Conservation (phyloP, 345 rosid species). For the Populus ilicifolia region DNA sequence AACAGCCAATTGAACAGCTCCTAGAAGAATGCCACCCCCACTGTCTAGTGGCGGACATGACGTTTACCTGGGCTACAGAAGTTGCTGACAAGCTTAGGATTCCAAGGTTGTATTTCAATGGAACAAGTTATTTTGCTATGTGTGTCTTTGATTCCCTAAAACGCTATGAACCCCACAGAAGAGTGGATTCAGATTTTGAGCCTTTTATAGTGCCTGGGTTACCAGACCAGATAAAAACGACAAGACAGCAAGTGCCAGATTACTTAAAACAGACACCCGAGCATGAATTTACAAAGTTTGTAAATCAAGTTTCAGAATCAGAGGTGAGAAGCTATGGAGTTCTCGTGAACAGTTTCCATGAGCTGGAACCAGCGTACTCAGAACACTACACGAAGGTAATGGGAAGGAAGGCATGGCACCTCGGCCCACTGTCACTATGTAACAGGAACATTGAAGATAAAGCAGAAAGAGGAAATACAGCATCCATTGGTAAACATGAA, state of each 20-base stretch:
- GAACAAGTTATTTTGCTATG: background rate
- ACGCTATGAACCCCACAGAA: background rate
- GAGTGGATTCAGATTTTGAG: constrained; percentile 1
- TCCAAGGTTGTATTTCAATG: constrained; percentile 9
- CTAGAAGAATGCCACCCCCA: constrained; percentile 8
- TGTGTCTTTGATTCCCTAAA: background rate
- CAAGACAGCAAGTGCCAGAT: constrained; percentile 3
- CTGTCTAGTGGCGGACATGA: constrained; percentile 14
- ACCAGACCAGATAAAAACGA: constrained; percentile 1
- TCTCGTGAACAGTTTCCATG: constrained; percentile 5
- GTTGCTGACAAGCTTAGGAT: constrained; percentile 8
- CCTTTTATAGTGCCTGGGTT: constrained; percentile 4
- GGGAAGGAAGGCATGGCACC: constrained; percentile 8
- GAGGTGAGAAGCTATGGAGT: background rate
- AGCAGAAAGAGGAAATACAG: background rate
- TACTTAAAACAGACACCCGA: background rate
- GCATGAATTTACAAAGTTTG: background rate
- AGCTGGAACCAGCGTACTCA: constrained; percentile 9
- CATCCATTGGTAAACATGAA: background rate
- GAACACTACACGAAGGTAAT: background rate
- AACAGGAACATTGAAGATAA: constrained; percentile 1
- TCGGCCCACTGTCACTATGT: constrained; percentile 8
- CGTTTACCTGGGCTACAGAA: constrained; percentile 22
- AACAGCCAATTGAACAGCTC: constrained; percentile 12
- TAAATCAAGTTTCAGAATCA: background rate